Evolutionary conservation across 2,329 filamentous ascomycete genomes (phyloP), one percentile per base, ranked within the genome.

Genomic region (Cercospora sp.): DNA sequence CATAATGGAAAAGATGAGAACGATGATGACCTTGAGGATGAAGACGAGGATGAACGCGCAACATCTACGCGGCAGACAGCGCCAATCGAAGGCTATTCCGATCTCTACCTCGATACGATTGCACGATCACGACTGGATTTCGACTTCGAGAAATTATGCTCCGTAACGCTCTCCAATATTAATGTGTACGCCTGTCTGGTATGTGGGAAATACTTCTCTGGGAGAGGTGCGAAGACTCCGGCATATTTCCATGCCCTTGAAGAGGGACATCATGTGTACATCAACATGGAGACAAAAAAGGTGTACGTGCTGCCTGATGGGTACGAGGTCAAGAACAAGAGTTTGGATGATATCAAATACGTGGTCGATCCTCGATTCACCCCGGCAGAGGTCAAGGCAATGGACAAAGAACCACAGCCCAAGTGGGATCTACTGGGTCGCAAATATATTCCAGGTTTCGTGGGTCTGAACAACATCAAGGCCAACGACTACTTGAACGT

Each of bases 391-490:
- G 94, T 98, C 33, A 85, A 88, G 75, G 88, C 88, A 75, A 82
- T 98, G 72, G 95, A 98, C 81, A 89, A 84, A 75, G 65, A 70
- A 72, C 82, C 84, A 63, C 84, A 85, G 76, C 85, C 83, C 18
- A 87, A 88, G 55, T 93, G 90, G 86, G 94, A 97, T 75, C 85
- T 98, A 51, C 85, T 85, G 60, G 93, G 93, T 71, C 92, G 91
- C 80, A 89, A 91, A 78, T 99, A 99, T 81, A 90, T 90, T 72
- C 95, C 95, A 20, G 94, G 95, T 5, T 99, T 94, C 78, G 93
- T 99, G 69, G 95, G 95, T 73, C 96, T 99, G 92, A 99, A 99
- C 85, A 99, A 99, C 82, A 97, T 99, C 85, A 99, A 99, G 81
- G 93, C 95, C 67, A 99, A 99, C 82, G 95, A 99, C 83, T 99